Evolutionary conservation across 1,284 basidiomycete species (phyloP).

Genomic region (Ustilago xerochloae): DNA sequence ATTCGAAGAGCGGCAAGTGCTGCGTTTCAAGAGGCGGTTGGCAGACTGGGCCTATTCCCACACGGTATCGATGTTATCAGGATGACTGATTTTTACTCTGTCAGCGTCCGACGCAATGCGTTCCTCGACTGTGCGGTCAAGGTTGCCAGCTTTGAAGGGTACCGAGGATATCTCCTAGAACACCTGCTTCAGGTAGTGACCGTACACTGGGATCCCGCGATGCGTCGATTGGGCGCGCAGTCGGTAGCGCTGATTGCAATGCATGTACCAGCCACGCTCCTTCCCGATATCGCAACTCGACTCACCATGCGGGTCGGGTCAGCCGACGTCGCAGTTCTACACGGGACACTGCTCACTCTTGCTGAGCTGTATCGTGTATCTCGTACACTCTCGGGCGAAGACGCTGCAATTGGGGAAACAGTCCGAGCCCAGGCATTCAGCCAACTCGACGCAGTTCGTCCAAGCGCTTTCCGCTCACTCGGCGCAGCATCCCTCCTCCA

Average conservation of each 20-base stretch:
- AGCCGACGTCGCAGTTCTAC: constrained; percentile 77
- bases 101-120: constrained; percentile 84
- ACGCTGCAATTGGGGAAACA: background rate
- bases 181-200: constrained; percentile 82
- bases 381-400: constrained; percentile 69
- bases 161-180: constrained; percentile 77
- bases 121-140: constrained; percentile 85
- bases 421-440: constrained; percentile 69
- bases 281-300: constrained; percentile 70
- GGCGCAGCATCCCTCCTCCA: constrained; percentile 80
- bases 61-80: constrained; percentile 92
- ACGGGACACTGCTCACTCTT: constrained; percentile 83
- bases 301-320: constrained; percentile 22
- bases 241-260: constrained; percentile 79
- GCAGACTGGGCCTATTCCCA: constrained; percentile 83
- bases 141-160: constrained; percentile 85
- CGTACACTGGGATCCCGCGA: constrained; percentile 87
- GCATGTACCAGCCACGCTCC: constrained; percentile 74
- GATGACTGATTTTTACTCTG: constrained; percentile 93
- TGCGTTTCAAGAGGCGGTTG: constrained; percentile 96
- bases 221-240: constrained; percentile 83
- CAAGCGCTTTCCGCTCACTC: constrained; percentile 74
- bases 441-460: constrained; percentile 73
- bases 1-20: constrained; percentile 97
- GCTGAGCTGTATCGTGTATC: constrained; percentile 75